Percentiles rank a stretch among this genome's conserved stretches.
Evolutionary conservation across 2,329 filamentous ascomycete genomes (phyloP).

Genomic region (Ophiostoma quercus): DNA sequence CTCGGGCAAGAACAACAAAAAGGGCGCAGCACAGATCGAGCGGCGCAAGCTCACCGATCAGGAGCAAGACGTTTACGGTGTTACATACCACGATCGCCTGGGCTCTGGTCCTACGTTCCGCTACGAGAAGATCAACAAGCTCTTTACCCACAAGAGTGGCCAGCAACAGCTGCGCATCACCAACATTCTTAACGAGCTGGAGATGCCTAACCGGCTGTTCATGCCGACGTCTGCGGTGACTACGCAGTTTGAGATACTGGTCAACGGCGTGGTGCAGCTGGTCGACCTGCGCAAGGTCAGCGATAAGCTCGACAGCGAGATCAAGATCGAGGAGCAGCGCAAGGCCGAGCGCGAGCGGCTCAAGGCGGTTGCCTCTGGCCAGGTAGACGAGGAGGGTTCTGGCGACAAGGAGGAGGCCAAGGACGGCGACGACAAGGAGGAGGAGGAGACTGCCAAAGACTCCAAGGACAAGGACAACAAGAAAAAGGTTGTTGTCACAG

Average conservation of each 20-base stretch:
- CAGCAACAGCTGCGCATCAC: conserved; percentile 71
- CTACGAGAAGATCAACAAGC: conserved; percentile 73
- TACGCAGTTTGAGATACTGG: conserved; percentile 64
- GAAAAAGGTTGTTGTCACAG: conserved; percentile 8
- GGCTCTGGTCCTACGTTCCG: conserved; percentile 85
- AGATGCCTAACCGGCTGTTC: conserved; percentile 62
- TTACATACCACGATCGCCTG: conserved; percentile 78
- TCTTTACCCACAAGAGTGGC: conserved; percentile 69
- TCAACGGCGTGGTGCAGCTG: conserved; percentile 61
- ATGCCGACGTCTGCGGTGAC: conserved; percentile 72
- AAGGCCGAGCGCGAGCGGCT: conserved; percentile 49
- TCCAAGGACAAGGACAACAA: background rate
- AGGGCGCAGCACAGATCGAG: conserved; percentile 47
- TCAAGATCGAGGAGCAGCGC: conserved; percentile 55
- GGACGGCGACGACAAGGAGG: background rate
- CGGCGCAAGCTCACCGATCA: conserved; percentile 67
- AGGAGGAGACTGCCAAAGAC: conserved; percentile 3
- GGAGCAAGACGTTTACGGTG: conserved; percentile 75
- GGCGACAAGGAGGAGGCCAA: conserved; percentile 7
- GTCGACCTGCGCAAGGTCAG: conserved; percentile 68
- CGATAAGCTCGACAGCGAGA: conserved; percentile 71
- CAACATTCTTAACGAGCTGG: conserved; percentile 65
- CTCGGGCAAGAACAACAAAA: conserved; percentile 42
- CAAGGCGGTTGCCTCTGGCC: conserved; percentile 24
- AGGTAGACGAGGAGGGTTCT: conserved; percentile 22